Evolutionary conservation across 164 flowering plant species (phyloP).

Genomic region (Cinnamomum micranthum): DNA sequence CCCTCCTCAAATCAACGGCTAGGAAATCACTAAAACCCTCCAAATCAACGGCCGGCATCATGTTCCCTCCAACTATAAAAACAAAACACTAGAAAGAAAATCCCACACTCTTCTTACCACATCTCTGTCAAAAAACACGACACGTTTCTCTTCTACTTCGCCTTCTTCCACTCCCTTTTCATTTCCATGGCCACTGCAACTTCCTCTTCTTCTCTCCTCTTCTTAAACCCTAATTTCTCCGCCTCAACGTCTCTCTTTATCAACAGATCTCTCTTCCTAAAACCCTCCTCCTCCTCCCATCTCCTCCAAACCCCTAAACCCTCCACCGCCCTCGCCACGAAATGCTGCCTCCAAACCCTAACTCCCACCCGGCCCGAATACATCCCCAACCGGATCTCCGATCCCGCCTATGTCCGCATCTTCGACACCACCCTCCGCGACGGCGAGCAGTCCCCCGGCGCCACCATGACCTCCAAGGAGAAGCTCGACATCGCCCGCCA

Average conservation of each 20-base stretch:
- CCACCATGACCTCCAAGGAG: slow-evolving; percentile 81
- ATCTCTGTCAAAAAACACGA: too few relatives aligned
- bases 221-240: neutral
- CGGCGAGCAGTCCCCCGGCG: slow-evolving; percentile 99
- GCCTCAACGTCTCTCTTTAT: neutral
- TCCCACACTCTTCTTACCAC: too few relatives aligned
- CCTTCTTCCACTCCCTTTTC: neutral
- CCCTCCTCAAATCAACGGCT: too few relatives aligned
- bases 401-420: slow-evolving; percentile 79
- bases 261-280: neutral
- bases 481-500: slow-evolving; percentile 91
- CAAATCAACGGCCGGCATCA: too few relatives aligned
- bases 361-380: slow-evolving; percentile 47
- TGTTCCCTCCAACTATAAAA: too few relatives aligned
- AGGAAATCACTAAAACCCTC: too few relatives aligned
- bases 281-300: neutral
- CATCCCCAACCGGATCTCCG: slow-evolving; percentile 69
- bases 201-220: neutral
- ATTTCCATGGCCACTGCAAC: neutral
- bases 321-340: neutral
- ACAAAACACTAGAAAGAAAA: too few relatives aligned
- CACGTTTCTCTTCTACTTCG: neutral
- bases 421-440: slow-evolving; percentile 99
- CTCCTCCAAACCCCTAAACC: neutral
- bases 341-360: slow-evolving; percentile 9